A percentile compares a stretch with the other conserved stretches of the same genome.
Conservation (phyloP, 2,329 filamentous ascomycete genomes). For the Geoglossum cookeanum region DNA sequence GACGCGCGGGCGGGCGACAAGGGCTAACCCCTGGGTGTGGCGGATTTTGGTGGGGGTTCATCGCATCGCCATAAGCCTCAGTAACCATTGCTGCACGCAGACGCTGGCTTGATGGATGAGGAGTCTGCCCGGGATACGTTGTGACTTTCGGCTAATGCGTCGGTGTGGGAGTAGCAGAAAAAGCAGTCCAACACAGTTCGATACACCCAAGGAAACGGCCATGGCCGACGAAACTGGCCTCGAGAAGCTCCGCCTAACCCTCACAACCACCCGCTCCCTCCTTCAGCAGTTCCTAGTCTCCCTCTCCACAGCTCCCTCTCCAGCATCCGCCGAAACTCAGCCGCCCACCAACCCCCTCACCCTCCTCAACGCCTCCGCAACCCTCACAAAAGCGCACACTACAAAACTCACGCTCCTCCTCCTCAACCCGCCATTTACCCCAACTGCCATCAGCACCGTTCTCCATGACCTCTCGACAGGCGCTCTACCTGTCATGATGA, state of each 20-base stretch:
- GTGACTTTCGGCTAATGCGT: too few relatives aligned
- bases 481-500: constrained; percentile 56
- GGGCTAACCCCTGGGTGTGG: too few relatives aligned
- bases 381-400: constrained; percentile 59
- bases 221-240: background rate
- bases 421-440: constrained; percentile 72
- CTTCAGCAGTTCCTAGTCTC: constrained; percentile 16
- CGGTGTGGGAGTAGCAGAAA: too few relatives aligned
- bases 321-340: background rate
- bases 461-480: constrained; percentile 52
- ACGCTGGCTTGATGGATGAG: too few relatives aligned
- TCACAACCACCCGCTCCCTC: constrained; percentile 16
- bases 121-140: too few relatives aligned
- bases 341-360: constrained; percentile 35
- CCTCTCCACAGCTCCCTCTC: constrained; percentile 11
- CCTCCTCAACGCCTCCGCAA: constrained; percentile 51
- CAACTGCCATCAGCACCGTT: constrained; percentile 51
- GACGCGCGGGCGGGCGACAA: too few relatives aligned
- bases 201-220: too few relatives aligned
- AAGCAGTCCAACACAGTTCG: too few relatives aligned
- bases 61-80: too few relatives aligned
- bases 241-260: constrained; percentile 11
- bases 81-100: too few relatives aligned
- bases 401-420: constrained; percentile 78
- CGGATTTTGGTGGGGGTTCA: too few relatives aligned